Evolutionary conservation across 73 alveolate genomes (phyloP).

Genomic region (Paramecium pentaurelia): DNA sequence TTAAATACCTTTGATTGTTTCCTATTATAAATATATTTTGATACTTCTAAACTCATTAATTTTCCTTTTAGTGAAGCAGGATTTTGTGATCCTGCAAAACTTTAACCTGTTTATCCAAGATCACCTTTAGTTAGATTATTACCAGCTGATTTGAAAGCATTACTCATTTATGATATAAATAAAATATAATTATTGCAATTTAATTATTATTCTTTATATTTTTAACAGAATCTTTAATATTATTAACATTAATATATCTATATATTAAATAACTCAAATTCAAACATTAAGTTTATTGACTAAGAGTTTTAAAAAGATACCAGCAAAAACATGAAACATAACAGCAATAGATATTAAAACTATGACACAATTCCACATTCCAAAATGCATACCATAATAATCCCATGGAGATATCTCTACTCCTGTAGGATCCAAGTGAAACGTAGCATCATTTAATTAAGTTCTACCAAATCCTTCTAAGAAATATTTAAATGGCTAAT

Average conservation of each 20-base stretch:
- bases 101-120: conserved; percentile 52
- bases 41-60: conserved; percentile 65
- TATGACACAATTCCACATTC: conserved; percentile 15
- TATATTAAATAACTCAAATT: neutral
- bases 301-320: neutral
- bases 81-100: conserved; percentile 63
- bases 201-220: neutral
- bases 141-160: conserved; percentile 16
- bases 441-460: neutral
- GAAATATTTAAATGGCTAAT: conserved; percentile 38
- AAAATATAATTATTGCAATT: neutral
- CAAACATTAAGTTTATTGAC: conserved; percentile 35
- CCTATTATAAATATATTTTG: conserved; percentile 59
- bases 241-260: no score
- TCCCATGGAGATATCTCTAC: neutral
- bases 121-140: conserved; percentile 42
- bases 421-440: neutral
- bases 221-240: neutral
- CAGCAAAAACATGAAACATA: conserved; percentile 13
- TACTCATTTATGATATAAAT: neutral
- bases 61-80: conserved; percentile 80
- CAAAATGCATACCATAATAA: neutral
- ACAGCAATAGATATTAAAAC: neutral
- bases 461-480: conserved; percentile 48
- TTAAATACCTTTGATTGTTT: conserved; percentile 80